Evolutionary conservation across 1,139 yeast species (phyloP), one percentile per base, ranked within the genome.

Genomic region (Debaryomyces subglobosus): DNA sequence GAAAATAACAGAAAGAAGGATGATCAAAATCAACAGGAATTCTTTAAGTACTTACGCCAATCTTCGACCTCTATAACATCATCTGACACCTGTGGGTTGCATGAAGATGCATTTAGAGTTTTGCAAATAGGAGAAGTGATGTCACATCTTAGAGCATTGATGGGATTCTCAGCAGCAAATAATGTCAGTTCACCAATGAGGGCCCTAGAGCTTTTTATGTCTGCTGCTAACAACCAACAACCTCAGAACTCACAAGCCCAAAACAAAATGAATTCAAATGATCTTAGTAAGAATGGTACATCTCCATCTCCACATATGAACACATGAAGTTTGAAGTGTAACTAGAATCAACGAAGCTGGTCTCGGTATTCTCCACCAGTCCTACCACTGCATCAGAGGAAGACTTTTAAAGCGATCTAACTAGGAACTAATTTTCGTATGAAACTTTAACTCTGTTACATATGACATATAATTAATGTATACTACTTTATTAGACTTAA

Each of bases 61-160:
- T 55, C 59, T 12, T 56, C 69, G 2, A 60, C 64, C 29, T 66
- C 78, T 0, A 54, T 57, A 8, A 59, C 61, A 41, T 54, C 58
- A 37, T 52, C 68, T 1, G 43, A 58, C 2, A 64, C 79, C 47
- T 81, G 79, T 53, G 96, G 96, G 0, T 66, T 86, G n/a, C 81
- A 81, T 45, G 84, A 79, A 43, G 74, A 77, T 32, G 84, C 89
- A 2, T 78, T 87, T 81, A 70, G 92, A 46, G 74, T 85, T 30
- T 65, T 89, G 68, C 94, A 89, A 63, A 80, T 88, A 3, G 79
- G 90, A 41, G 95, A 88, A 64, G 85, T 86, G 1, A 85, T 89
- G 88, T 77, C 89, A 0, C 81, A 81, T 51, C 74, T 89, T 57
- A 78, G 80, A 49, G 82, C 86, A 27, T 67, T 87, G 48, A 84